Percentiles rank a stretch among this genome's conserved stretches.
These are phyloP conservation scores for Cutaneotrichosporon cavernicola DNA, from an alignment of 1,284 basidiomycete genomes.

Conservation along the genomic window DNA sequence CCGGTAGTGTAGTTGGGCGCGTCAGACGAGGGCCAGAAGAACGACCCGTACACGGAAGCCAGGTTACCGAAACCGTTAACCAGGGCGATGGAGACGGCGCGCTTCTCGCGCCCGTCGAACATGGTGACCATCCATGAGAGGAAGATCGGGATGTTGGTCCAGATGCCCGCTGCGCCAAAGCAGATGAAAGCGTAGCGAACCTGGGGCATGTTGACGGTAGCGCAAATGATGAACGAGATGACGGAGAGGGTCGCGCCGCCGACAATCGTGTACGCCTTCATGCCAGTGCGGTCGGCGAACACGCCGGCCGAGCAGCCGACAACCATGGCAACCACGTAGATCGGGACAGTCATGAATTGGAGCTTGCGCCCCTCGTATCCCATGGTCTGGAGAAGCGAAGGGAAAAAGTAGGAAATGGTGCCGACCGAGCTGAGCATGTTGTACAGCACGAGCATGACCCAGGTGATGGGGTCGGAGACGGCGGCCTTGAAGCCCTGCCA, in stretches of 20 bases:
- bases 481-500: slow-evolving; percentile 33
- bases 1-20: slow-evolving; percentile 47
- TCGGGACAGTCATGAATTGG: slow-evolving; percentile 55
- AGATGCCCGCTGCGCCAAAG: slow-evolving; percentile 50
- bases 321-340: slow-evolving; percentile 52
- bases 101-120: slow-evolving; percentile 49
- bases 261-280: slow-evolving; percentile 48
- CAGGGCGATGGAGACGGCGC: slow-evolving; percentile 47
- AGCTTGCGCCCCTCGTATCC: slow-evolving; percentile 46
- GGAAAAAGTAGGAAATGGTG: slow-evolving; percentile 54
- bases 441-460: slow-evolving; percentile 37
- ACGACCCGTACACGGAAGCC: slow-evolving; percentile 49
- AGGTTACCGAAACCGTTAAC: slow-evolving; percentile 51
- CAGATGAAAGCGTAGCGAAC: slow-evolving; percentile 52
- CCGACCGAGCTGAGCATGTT: slow-evolving; percentile 46
- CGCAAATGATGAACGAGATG: slow-evolving; percentile 46
- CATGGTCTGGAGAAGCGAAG: slow-evolving; percentile 45
- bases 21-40: slow-evolving; percentile 47
- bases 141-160: slow-evolving; percentile 48
- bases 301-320: slow-evolving; percentile 43
- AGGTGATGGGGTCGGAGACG: slow-evolving; percentile 40
- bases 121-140: slow-evolving; percentile 51
- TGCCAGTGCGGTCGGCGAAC: slow-evolving; percentile 46
- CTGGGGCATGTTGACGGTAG: slow-evolving; percentile 36
- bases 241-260: slow-evolving; percentile 32